Conservation (phyloP, 768 basidiomycete genomes). For the Pleurotus citrinopileatus region DNA sequence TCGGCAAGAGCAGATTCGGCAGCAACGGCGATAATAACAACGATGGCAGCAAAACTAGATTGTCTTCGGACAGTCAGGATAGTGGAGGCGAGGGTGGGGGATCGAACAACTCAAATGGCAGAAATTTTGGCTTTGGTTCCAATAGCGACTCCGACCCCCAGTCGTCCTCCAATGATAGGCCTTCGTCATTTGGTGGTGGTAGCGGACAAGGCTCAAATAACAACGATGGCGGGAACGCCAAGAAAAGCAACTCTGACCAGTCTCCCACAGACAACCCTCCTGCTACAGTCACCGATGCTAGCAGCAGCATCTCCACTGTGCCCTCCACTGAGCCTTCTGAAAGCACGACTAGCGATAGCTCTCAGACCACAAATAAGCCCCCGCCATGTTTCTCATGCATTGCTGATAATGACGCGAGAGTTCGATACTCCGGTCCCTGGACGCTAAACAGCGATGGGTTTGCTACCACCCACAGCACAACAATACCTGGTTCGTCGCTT, state of each 20-base stretch:
- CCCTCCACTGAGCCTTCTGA: no score
- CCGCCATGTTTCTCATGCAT: conserved; percentile 20
- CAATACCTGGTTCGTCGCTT: conserved; percentile 25
- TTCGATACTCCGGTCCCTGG: conserved; percentile 35
- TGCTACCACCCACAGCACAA: conserved; percentile 36
- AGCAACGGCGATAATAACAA: background rate
- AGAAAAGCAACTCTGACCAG: no score
- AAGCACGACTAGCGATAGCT: background rate
- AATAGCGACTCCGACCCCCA: no score
- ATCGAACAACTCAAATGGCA: background rate
- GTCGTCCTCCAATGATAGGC: background rate
- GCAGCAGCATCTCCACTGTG: no score
- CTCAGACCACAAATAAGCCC: background rate
- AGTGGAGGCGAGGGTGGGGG: background rate
- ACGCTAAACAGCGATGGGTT: conserved; percentile 22
- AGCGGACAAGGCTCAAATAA: no score
- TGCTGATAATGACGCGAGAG: conserved; percentile 33
- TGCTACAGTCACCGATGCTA: no score
- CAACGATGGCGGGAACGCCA: background rate
- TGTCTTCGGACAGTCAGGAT: background rate
- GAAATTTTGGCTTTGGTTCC: background rate
- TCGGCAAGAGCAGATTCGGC: no score
- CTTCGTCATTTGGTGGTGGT: no score
- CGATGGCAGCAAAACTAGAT: background rate
- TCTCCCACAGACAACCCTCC: no score